These are phyloP conservation scores for Apiospora arundinis DNA, from an alignment of 2,329 filamentous ascomycete species.

Conservation along the genomic window DNA sequence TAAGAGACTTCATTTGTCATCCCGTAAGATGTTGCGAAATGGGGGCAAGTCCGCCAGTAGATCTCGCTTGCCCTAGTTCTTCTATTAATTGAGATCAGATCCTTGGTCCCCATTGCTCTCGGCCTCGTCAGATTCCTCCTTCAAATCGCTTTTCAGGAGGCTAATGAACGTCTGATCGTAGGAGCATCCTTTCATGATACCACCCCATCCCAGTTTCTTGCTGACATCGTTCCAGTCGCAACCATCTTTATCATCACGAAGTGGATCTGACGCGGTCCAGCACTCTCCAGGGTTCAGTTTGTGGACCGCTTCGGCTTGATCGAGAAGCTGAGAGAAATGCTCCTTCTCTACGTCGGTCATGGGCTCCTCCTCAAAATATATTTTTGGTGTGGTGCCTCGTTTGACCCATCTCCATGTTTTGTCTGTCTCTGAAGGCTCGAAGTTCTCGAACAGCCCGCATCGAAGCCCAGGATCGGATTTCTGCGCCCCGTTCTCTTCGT, in stretches of 20 bases:
- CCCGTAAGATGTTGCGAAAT: too few species aligned
- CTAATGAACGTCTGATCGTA: background rate
- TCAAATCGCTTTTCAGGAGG: background rate
- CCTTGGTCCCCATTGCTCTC: too few species aligned
- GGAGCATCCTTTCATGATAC: background rate
- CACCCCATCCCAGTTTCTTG: background rate
- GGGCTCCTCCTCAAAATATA: background rate
- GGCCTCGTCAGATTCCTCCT: background rate
- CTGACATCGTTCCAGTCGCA: background rate
- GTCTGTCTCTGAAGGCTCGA: background rate
- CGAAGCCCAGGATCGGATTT: background rate
- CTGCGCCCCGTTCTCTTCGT: background rate
- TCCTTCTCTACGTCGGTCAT: background rate
- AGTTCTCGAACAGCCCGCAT: background rate
- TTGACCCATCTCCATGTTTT: background rate
- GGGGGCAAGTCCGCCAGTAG: too few species aligned
- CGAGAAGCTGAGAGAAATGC: background rate
- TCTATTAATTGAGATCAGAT: too few species aligned
- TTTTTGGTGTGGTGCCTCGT: background rate
- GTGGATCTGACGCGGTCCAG: too few species aligned
- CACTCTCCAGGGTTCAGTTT: background rate
- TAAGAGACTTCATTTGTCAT: too few species aligned
- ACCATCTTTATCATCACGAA: background rate
- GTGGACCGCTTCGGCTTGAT: background rate
- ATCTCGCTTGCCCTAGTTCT: too few species aligned